Evolutionary conservation across 129 eudicot species (phyloP).

Genomic region (Dittrichia graveolens): DNA sequence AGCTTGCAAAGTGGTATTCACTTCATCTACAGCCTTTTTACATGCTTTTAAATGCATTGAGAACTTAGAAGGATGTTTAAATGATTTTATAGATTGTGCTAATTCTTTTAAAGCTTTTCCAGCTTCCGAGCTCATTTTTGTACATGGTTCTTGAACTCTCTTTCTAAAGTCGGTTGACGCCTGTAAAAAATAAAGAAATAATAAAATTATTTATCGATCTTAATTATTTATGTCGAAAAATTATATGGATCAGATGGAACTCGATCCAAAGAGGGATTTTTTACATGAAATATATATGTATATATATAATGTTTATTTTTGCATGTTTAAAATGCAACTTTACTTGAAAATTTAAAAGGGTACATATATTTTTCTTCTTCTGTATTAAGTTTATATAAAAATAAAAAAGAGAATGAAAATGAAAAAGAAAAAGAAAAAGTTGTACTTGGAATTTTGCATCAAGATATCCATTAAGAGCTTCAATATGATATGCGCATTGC

Average conservation of each 20-base stretch:
- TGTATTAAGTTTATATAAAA: neutral
- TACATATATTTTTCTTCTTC: no score
- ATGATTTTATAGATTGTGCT: slow-evolving; percentile 42
- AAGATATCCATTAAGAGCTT: slow-evolving; percentile 62
- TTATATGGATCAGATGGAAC: no score
- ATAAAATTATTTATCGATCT: neutral
- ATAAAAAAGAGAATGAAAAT: no score
- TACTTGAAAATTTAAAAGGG: no score
- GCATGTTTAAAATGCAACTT: no score
- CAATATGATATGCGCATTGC: slow-evolving; percentile 71
- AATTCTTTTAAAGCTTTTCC: slow-evolving; percentile 62
- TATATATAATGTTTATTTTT: no score
- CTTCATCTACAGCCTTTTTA: slow-evolving; percentile 45
- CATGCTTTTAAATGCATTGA: slow-evolving; percentile 39
- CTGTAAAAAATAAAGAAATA: slow-evolving; percentile 26
- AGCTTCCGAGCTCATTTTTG: slow-evolving; percentile 49
- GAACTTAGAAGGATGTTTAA: slow-evolving; percentile 35
- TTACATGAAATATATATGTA: no score
- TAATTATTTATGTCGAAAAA: no score
- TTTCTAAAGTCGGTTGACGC: slow-evolving; percentile 33
- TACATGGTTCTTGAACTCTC: slow-evolving; percentile 56
- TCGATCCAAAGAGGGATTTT: no score
- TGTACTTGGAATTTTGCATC: slow-evolving; percentile 53
- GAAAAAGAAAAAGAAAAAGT: neutral
- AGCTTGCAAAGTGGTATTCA: slow-evolving; percentile 38